Evolutionary conservation across 2,329 filamentous ascomycete genomes (phyloP), one percentile per base, ranked within the genome.

Genomic region (Calonectria pteridis): DNA sequence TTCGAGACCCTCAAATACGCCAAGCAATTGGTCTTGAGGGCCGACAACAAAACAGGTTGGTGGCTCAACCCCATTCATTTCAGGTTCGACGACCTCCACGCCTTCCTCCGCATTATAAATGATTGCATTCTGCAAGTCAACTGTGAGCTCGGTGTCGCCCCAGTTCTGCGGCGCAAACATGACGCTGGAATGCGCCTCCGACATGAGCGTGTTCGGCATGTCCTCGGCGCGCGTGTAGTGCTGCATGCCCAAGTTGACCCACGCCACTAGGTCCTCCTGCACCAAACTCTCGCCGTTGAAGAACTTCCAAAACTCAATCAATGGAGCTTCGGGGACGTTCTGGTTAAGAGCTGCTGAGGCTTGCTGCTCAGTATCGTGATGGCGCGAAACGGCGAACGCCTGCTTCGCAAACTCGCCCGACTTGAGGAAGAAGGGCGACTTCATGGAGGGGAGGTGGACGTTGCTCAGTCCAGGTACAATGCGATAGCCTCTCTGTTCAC

Each of bases 171-270:
- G 86, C 73, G 83, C 83, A 69, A 87, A 81, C 51, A 83, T 78
- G 49, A 87, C 77, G 16, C 83, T 83, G 1, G 82, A 84, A 69
- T 87, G 85, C 1, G 86, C 85, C 6, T 84, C 84, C 4, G 84
- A 85, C 78, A 86, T 85, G 62, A 89, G 83, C 0, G 89, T 90
- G 71, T 88, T 89, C 11, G 88, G 88, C 6, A 89, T 78, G 75
- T 89, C 87, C 46, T 72, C 75, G 5, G 67, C 40, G 3, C 71
- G 53, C 6, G 71, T 73, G 62, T 73, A 73, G 67, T 89, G 87
- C 71, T 89, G 87, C 84, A 86, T 88, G 14, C 88, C 87, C n/a
- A 89, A 77, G 71, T 89, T 88, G 67, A 88, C 83, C 82, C 84
- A 88, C 4, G 87, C 71, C 13, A 88, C 86, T 10, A 86, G 73